These are phyloP conservation scores for Sporothrix dimorphospora DNA, from an alignment of 2,329 filamentous ascomycete genomes.

Conservation along the genomic window DNA sequence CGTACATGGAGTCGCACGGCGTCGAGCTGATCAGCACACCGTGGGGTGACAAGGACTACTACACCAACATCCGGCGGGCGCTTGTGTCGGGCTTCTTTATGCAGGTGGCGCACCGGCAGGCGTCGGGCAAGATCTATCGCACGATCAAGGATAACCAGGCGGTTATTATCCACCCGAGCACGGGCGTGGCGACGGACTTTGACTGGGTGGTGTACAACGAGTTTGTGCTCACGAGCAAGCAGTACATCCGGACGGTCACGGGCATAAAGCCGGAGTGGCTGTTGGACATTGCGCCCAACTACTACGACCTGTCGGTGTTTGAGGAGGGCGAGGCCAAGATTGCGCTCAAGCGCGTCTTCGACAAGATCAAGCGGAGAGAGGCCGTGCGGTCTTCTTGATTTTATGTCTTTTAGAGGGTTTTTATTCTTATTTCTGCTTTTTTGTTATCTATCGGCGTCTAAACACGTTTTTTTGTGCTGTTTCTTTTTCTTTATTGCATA, in stretches of 20 bases:
- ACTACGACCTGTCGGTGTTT: conserved; percentile 86
- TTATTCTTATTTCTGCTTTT: not conserved
- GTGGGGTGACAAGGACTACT: conserved; percentile 96
- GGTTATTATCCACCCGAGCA: conserved; percentile 91
- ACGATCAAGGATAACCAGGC: conserved; percentile 97
- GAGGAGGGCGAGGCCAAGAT: conserved; percentile 84
- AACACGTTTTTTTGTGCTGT: not conserved
- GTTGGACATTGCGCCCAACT: conserved; percentile 87
- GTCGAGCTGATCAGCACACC: conserved; percentile 85
- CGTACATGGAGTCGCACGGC: conserved; percentile 93
- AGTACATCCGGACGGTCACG: conserved; percentile 94
- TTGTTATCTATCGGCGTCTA: not conserved
- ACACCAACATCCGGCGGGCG: conserved; percentile 92
- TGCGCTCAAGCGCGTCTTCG: conserved; percentile 59
- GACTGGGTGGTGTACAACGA: conserved; percentile 99
- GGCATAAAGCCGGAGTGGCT: conserved; percentile 93
- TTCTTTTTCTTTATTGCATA: not conserved
- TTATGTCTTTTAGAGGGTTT: not conserved
- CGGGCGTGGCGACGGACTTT: conserved; percentile 81
- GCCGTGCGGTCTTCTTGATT: conserved; percentile 50
- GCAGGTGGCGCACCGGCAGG: conserved; percentile 96
- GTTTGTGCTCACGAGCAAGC: conserved; percentile 96
- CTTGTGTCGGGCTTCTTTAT: conserved; percentile 97
- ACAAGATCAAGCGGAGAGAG: conserved; percentile 64
- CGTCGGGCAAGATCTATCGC: conserved; percentile 83